phyloP scores from a whole-genome alignment of 306 rosid genomes.

The Calophaca sinica region DNA sequence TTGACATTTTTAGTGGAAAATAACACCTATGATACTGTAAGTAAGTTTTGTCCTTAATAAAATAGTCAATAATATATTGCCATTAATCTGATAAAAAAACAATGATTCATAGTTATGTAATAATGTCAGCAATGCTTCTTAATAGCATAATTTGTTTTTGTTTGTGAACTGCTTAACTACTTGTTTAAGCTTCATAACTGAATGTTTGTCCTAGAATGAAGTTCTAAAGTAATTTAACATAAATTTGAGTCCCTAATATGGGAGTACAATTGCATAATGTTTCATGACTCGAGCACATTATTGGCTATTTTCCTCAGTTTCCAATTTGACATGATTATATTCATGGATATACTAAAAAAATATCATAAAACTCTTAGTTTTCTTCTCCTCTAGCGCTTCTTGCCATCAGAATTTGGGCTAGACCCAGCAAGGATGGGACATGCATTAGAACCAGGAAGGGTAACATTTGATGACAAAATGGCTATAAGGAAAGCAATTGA shows the following conservation, averaged over 20 bases:
- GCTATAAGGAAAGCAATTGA: slow-evolving; percentile 72
- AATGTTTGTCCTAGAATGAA: no score
- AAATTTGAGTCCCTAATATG: no score
- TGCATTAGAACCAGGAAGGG: slow-evolving; percentile 87
- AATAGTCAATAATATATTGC: no score
- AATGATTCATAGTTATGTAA: background rate
- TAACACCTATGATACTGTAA: no score
- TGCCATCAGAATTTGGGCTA: slow-evolving; percentile 89
- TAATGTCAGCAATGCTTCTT: background rate
- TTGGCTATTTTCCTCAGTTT: background rate
- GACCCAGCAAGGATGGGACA: slow-evolving; percentile 81
- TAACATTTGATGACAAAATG: slow-evolving; percentile 92
- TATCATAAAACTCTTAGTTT: background rate
- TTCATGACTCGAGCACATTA: background rate
- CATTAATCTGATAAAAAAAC: no score
- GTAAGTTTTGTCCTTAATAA: no score
- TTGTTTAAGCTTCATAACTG: no score
- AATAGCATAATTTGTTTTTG: no score
- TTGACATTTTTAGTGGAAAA: no score
- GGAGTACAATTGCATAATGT: no score
- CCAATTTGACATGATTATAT: background rate
- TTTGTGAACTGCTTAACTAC: no score
- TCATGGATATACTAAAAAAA: background rate
- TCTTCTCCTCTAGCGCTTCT: slow-evolving; percentile 60
- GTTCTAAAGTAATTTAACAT: no score